Conservation (phyloP, 805 yeast genomes). For the Teunomyces funiuensis region DNA sequence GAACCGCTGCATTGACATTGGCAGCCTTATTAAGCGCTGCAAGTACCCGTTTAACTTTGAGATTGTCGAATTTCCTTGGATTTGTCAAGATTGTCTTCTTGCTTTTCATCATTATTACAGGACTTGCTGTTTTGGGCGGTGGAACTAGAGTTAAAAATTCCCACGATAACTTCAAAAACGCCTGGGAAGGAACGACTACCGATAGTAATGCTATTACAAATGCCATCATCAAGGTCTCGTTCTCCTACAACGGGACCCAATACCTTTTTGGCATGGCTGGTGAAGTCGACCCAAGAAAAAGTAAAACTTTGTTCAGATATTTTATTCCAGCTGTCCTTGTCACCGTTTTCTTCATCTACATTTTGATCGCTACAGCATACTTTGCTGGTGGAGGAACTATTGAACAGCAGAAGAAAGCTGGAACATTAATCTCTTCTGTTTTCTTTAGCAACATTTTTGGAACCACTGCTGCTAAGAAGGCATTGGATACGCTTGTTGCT, state of each 20-base stretch:
- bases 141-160: constrained; percentile 33
- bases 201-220: constrained; percentile 43
- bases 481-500: constrained; percentile 26
- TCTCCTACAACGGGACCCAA: constrained; percentile 41
- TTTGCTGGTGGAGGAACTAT: constrained; percentile 26
- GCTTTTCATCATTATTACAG: constrained; percentile 32
- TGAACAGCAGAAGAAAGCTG: constrained; percentile 25
- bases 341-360: constrained; percentile 30
- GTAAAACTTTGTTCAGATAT: constrained; percentile 23
- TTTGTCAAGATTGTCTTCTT: constrained; percentile 34
- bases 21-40: constrained; percentile 20
- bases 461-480: constrained; percentile 21
- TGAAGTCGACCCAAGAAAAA: constrained; percentile 26
- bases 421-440: constrained; percentile 27
- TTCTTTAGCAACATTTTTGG: constrained; percentile 34
- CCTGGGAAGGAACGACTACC: constrained; percentile 41
- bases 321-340: constrained; percentile 32
- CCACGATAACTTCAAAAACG: constrained; percentile 31
- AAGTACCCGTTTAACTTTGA: constrained; percentile 28
- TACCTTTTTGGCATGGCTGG: constrained; percentile 41
- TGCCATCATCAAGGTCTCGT: constrained; percentile 45
- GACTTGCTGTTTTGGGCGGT: constrained; percentile 38
- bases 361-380: constrained; percentile 31
- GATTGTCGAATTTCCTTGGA: constrained; percentile 32
- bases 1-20: constrained; percentile 29